A percentile compares a stretch with the other conserved stretches of the same genome.
These are phyloP conservation scores for Purshia tridentata DNA, from an alignment of 306 rosid species.

Conservation along the genomic window DNA sequence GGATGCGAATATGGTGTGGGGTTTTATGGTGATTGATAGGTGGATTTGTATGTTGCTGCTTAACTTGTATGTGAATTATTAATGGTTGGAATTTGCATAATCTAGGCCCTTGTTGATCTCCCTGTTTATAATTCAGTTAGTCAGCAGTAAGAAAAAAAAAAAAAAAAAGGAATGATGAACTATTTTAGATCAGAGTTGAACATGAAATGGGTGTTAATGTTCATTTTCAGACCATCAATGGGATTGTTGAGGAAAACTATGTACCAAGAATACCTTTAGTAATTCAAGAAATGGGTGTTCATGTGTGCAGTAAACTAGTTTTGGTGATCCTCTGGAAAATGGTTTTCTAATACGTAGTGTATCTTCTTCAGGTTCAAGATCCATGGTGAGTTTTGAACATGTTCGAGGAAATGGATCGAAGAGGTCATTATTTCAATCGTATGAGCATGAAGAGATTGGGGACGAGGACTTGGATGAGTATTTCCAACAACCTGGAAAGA, in stretches of 20 bases:
- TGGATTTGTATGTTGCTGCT: neutral
- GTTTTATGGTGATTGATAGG: neutral
- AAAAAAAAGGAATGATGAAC: no score
- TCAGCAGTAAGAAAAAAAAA: neutral
- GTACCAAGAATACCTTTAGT: neutral
- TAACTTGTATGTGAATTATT: neutral
- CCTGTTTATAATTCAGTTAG: neutral
- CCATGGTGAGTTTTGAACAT: slow-evolving; percentile 76
- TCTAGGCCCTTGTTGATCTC: neutral
- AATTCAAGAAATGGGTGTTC: neutral
- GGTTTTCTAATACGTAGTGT: neutral
- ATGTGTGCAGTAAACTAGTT: neutral
- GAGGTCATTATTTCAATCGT: slow-evolving; percentile 34
- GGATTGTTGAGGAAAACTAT: neutral
- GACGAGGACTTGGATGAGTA: slow-evolving; percentile 65
- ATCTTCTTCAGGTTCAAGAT: slow-evolving; percentile 51
- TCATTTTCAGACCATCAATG: neutral
- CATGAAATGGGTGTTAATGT: neutral
- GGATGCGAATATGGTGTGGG: neutral
- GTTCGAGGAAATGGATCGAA: slow-evolving; percentile 44
- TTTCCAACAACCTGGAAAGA: slow-evolving; percentile 74
- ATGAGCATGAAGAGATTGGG: slow-evolving; percentile 51
- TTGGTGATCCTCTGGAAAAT: neutral
- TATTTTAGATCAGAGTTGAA: neutral
- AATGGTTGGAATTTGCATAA: neutral